Percentiles rank a stretch among this genome's conserved stretches.
These are phyloP conservation scores for Sherardia arvensis DNA, from an alignment of 257 asterid species.

Conservation along the genomic window DNA sequence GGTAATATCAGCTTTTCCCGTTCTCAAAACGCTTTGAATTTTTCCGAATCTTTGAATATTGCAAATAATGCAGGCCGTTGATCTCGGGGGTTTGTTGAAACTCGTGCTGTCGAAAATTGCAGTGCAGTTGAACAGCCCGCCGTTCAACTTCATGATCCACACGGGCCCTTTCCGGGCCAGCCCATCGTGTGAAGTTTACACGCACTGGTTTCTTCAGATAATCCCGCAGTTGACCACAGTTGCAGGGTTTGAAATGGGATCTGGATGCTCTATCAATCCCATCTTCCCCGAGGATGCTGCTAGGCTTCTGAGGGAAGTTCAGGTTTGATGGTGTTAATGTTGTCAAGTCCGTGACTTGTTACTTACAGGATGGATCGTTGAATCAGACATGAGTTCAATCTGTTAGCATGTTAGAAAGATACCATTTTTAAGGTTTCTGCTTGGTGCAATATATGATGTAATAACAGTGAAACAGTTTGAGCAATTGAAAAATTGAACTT, in stretches of 20 bases:
- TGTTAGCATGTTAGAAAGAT: too few species aligned
- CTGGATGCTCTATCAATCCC: constrained; percentile 84
- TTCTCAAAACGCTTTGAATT: neutral
- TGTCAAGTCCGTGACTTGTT: too few species aligned
- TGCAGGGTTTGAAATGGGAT: constrained; percentile 82
- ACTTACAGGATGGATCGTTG: too few species aligned
- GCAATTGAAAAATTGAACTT: too few species aligned
- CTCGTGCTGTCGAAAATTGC: constrained; percentile 63
- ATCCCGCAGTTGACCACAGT: constrained; percentile 64
- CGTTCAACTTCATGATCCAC: constrained; percentile 74
- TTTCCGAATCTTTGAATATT: neutral
- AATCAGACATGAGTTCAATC: too few species aligned
- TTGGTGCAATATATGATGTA: too few species aligned
- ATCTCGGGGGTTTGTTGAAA: constrained; percentile 76
- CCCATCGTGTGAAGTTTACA: constrained; percentile 31
- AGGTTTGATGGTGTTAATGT: too few species aligned
- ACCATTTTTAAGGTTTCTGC: too few species aligned
- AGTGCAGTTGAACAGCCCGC: constrained; percentile 74
- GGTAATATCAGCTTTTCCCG: constrained; percentile 30
- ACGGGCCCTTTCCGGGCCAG: constrained; percentile 47
- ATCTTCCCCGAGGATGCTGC: constrained; percentile 97
- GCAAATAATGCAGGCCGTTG: constrained; percentile 45
- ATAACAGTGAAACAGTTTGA: too few species aligned
- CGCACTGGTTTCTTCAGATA: constrained; percentile 87
- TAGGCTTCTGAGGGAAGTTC: constrained; percentile 57